Evolutionary conservation across 805 yeast species (phyloP).

Genomic region (Osmozyma mogii): DNA sequence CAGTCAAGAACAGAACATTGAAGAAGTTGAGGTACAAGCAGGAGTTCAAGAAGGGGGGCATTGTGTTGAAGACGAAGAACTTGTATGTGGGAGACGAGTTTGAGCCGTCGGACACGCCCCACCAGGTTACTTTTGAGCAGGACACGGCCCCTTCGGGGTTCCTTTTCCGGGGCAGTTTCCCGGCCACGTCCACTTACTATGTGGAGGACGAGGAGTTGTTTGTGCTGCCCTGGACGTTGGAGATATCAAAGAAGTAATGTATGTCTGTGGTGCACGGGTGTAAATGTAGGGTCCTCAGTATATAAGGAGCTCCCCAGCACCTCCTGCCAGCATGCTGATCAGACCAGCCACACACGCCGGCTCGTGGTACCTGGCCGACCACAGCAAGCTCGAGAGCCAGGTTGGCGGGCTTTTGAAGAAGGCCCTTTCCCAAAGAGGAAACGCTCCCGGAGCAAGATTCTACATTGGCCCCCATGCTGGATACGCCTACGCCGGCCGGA

Average conservation of each 20-base stretch:
- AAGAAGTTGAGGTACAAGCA: slow-evolving; percentile 27
- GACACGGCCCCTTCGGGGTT: slow-evolving; percentile 35
- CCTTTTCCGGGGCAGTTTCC: slow-evolving; percentile 27
- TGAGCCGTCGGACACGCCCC: slow-evolving; percentile 26
- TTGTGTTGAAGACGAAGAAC: slow-evolving; percentile 23
- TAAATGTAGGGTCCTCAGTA: too few species aligned
- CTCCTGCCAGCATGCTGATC: slow-evolving; percentile 10
- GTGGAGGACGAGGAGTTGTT: slow-evolving; percentile 24
- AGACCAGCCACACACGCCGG: slow-evolving; percentile 87
- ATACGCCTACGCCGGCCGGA: slow-evolving; percentile 68
- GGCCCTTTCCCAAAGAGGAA: slow-evolving; percentile 37
- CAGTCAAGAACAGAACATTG: slow-evolving; percentile 20
- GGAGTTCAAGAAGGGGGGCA: slow-evolving; percentile 28
- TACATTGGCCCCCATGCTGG: slow-evolving; percentile 74
- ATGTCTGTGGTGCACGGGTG: too few species aligned
- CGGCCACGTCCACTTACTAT: slow-evolving; percentile 25
- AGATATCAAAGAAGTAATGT: slow-evolving; percentile 23
- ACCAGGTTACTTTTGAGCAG: slow-evolving; percentile 21
- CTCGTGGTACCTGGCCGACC: slow-evolving; percentile 65
- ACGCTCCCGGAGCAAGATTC: slow-evolving; percentile 28
- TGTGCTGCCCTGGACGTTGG: slow-evolving; percentile 27
- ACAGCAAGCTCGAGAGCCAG: slow-evolving; percentile 38
- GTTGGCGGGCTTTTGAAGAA: slow-evolving; percentile 38
- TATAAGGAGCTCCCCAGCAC: too few species aligned
- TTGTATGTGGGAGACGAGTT: slow-evolving; percentile 23